phyloP scores from a whole-genome alignment of 768 basidiomycete species.

The Coprinopsis marcescibilis region DNA sequence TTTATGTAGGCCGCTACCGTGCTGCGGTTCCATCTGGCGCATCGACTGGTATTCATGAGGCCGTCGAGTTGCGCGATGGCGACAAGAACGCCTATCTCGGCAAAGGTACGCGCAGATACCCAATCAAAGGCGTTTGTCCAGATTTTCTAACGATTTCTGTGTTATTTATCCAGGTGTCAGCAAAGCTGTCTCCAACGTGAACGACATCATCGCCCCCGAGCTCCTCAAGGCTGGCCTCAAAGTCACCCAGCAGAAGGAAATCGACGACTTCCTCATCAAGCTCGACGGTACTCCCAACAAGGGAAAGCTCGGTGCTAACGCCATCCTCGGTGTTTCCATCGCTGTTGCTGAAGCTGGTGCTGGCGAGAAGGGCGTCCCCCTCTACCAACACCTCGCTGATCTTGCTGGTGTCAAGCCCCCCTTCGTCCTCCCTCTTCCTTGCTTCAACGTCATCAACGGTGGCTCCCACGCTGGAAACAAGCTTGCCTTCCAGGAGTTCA shows the following conservation, averaged over 20 bases:
- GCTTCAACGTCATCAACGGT: constrained; percentile 99
- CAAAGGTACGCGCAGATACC: constrained; percentile 60
- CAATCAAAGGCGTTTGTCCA: constrained; percentile 4
- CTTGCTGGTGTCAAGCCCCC: constrained; percentile 94
- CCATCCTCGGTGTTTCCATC: constrained; percentile 97
- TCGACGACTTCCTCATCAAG: constrained; percentile 98
- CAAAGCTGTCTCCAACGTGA: constrained; percentile 95
- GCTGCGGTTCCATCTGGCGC: constrained; percentile 97
- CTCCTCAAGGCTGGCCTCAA: constrained; percentile 79
- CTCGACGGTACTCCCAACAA: constrained; percentile 97
- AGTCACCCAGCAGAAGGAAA: constrained; percentile 88
- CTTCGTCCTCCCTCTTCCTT: constrained; percentile 85
- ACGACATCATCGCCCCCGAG: constrained; percentile 82
- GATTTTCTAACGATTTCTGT: constrained; percentile 11
- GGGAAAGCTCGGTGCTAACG: constrained; percentile 98
- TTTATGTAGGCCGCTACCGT: constrained; percentile 72
- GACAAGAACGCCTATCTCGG: constrained; percentile 92
- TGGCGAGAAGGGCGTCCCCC: constrained; percentile 89
- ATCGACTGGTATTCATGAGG: constrained; percentile 97
- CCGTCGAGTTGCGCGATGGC: constrained; percentile 96
- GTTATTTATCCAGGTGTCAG: constrained; percentile 58
- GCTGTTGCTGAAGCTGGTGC: constrained; percentile 92
- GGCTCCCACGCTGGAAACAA: constrained; percentile 99
- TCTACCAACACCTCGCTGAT: constrained; percentile 94
- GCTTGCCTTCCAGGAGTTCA: constrained; percentile 99